These are phyloP conservation scores for Paraglomus occultum DNA, from an alignment of 192 early-diverging fungal genomes.

Conservation along the genomic window DNA sequence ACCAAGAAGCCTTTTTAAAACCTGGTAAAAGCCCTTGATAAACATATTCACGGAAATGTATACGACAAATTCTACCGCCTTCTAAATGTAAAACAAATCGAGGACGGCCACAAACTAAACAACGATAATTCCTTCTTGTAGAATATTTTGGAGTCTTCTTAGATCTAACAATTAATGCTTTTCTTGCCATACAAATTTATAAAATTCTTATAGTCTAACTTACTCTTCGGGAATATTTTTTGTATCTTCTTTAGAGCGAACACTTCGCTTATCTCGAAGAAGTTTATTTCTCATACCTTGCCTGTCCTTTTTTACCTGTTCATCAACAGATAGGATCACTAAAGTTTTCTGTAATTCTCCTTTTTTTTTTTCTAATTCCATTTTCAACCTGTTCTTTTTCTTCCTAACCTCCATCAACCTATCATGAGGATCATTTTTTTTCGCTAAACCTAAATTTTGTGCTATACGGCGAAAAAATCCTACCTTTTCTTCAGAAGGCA, in stretches of 20 bases:
- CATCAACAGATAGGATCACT: conserved; percentile 3
- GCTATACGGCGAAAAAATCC: conserved; percentile 9
- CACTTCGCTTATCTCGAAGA: background rate
- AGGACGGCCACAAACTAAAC: conserved; percentile 6
- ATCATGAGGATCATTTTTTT: conserved; percentile 3
- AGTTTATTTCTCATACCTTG: background rate
- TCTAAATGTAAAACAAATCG: background rate
- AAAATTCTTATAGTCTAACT: background rate
- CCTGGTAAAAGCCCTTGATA: conserved; percentile 4
- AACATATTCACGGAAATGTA: conserved; percentile 1
- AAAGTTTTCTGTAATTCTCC: conserved; percentile 10
- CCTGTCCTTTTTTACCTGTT: conserved; percentile 2
- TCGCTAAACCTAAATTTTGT: conserved; percentile 1
- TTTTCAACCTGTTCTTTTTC: background rate
- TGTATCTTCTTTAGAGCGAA: background rate
- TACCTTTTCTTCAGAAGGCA: background rate
- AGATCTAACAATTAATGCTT: background rate
- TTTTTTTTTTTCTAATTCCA: conserved; percentile 3
- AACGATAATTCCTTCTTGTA: background rate
- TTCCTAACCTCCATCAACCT: background rate
- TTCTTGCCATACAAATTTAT: background rate
- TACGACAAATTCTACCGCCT: background rate
- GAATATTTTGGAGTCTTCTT: conserved; percentile 9
- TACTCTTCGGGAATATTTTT: background rate
- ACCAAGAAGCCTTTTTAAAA: too few relatives aligned